Conservation (phyloP, 768 basidiomycete species). For the Phlebiopsis flavidoalba region DNA sequence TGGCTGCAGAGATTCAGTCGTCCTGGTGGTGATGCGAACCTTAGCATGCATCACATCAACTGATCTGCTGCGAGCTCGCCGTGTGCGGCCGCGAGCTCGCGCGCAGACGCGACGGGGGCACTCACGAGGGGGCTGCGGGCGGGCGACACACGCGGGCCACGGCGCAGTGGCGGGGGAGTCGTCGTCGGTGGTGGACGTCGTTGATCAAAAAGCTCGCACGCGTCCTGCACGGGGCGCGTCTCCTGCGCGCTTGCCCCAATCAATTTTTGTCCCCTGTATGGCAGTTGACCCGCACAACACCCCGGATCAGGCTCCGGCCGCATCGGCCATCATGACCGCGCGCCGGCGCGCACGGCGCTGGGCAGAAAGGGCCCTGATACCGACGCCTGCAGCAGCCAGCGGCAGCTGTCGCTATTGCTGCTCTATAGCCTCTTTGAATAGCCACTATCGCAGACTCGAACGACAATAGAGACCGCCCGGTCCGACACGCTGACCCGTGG, state of each 20-base stretch:
- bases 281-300: neutral
- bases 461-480: neutral
- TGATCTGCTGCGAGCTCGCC: neutral
- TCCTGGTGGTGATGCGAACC: neutral
- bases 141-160: neutral
- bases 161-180: neutral
- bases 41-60: neutral
- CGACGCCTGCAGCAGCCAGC: neutral
- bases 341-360: neutral
- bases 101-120: neutral
- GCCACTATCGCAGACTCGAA: neutral
- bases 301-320: neutral
- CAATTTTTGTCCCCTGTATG: neutral
- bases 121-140: neutral
- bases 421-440: neutral
- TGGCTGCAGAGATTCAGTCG: neutral
- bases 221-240: neutral
- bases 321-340: neutral
- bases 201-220: slow-evolving; percentile 7
- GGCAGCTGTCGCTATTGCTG: neutral
- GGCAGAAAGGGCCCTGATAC: neutral
- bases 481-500: neutral
- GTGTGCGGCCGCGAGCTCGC: neutral
- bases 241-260: slow-evolving; percentile 3
- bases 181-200: slow-evolving; percentile 3